Base-by-base conservation (phyloP, 2,329 filamentous ascomycete genomes). In the Neofusicoccum ribis region DNA sequence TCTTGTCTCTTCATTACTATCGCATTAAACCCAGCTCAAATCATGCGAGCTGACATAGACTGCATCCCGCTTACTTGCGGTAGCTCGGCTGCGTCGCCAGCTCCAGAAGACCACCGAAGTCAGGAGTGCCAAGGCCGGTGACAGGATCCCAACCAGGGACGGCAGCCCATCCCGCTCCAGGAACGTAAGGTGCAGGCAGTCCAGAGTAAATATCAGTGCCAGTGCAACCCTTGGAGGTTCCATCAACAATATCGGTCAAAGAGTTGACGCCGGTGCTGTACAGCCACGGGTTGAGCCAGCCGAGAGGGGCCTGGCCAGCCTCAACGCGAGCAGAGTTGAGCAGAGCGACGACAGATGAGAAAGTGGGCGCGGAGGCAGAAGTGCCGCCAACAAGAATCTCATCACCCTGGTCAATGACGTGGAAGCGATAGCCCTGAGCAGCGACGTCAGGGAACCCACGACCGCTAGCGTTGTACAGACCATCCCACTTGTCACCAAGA, bases 81-180 rank as follows among this genome's bases (percentile, higher is more conserved):
- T 39, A 61, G 15, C 58, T 44, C 27, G n/a, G 51, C 59, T 50
- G 44, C 36, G 43, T 34, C 20, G 44, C 64, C 43, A 77, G 66
- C 65, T 72, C 67, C 36, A 77, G 68, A 52, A 79, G 68, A 67
- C 74, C 71, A 52, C 69, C 69, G 62, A 78, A 77, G 52, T 77
- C 71, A 0, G 76, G 76, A 34, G 76, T 78, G 5, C 76, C 76
- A 39, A 75, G 72, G 0, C 82, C 82, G 14, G 82, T 84, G 5
- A 79, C 81, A 0, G 82, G 81, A 70, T 84, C 82, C 82, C 82
- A 84, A 2, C 81, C 82, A 36, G 71, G 67, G 0, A 80, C 83
- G 23, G 83, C 82, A 72, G 83, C 83, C 82, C 82, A 85, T 44
- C 79, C 78, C 1, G 83, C 83, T 69, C 79, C 76, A 2, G 76